A percentile compares a stretch with the other conserved stretches of the same genome.
phyloP scores from a whole-genome alignment of 441 rosid genomes.

The Oxalis stricta region DNA sequence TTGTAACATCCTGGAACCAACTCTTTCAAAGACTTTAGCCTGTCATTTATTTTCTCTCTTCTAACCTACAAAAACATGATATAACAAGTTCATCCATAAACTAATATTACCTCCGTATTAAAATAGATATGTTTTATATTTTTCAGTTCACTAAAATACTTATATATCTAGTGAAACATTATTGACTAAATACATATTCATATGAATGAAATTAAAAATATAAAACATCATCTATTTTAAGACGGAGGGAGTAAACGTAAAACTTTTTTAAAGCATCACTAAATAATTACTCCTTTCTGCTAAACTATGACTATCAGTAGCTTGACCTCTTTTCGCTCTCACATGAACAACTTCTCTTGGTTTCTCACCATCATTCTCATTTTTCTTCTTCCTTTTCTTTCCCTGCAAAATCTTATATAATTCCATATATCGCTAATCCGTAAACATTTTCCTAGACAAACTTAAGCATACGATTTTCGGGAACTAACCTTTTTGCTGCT shows the following conservation, averaged over 20 bases:
- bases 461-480: no score
- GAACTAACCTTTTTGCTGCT: no score
- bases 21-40: conserved; percentile 49
- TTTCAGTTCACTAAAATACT: not conserved
- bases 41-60: conserved; percentile 73
- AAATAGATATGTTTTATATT: not conserved
- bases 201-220: no score
- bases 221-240: no score
- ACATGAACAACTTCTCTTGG: conserved; percentile 55
- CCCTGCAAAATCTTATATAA: conserved; percentile 9
- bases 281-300: conserved; percentile 69
- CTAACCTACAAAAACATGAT: conserved; percentile 28
- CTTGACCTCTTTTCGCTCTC: conserved; percentile 80
- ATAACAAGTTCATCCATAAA: not conserved
- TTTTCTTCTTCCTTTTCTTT: conserved; percentile 26
- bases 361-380: conserved; percentile 21
- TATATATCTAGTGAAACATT: no score
- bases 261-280: not conserved
- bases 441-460: no score
- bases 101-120: not conserved
- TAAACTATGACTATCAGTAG: conserved; percentile 72
- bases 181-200: no score
- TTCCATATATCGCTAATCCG: no score
- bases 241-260: not conserved
- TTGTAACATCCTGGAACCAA: conserved; percentile 82